A percentile compares a stretch with the other conserved stretches of the same genome.
Conservation (phyloP, 1,284 basidiomycete genomes). For the Melampsora larici-populina region DNA sequence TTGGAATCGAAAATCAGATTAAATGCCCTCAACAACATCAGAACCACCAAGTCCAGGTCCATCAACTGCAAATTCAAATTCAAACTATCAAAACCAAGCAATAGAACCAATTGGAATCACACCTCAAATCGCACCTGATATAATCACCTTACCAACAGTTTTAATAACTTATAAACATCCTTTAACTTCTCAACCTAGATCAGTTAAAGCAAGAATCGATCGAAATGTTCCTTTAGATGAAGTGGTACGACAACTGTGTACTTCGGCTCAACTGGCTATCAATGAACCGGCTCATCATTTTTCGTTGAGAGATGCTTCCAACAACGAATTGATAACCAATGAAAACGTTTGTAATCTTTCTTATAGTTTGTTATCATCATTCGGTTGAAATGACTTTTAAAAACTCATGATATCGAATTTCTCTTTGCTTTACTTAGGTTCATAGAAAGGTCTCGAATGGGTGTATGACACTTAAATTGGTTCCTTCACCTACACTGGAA, state of each 20-base stretch:
- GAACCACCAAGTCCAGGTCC: background rate
- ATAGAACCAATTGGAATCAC: slow-evolving; percentile 31
- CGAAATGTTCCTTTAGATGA: slow-evolving; percentile 50
- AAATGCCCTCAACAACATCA: background rate
- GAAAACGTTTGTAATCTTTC: slow-evolving; percentile 62
- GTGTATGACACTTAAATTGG: slow-evolving; percentile 60
- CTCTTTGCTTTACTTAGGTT: background rate
- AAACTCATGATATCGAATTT: background rate
- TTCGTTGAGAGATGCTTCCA: slow-evolving; percentile 75
- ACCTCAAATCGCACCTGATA: slow-evolving; percentile 32
- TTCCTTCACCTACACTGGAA: slow-evolving; percentile 74
- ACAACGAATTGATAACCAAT: slow-evolving; percentile 83
- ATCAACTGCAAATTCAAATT: background rate
- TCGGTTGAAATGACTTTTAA: background rate
- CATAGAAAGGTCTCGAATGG: slow-evolving; percentile 41
- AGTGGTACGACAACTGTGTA: slow-evolving; percentile 53
- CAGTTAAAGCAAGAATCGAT: slow-evolving; percentile 50
- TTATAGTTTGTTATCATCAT: background rate
- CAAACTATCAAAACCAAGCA: background rate
- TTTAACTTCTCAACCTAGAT: slow-evolving; percentile 1
- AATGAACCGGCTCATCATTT: slow-evolving; percentile 75
- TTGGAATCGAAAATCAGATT: too few species aligned
- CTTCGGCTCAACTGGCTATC: slow-evolving; percentile 65
- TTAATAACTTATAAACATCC: slow-evolving; percentile 34
- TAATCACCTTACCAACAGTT: slow-evolving; percentile 32